Percentiles rank a stretch among this genome's conserved stretches.
Conservation (phyloP, 345 rosid species). For the Lumnitzera racemosa region DNA sequence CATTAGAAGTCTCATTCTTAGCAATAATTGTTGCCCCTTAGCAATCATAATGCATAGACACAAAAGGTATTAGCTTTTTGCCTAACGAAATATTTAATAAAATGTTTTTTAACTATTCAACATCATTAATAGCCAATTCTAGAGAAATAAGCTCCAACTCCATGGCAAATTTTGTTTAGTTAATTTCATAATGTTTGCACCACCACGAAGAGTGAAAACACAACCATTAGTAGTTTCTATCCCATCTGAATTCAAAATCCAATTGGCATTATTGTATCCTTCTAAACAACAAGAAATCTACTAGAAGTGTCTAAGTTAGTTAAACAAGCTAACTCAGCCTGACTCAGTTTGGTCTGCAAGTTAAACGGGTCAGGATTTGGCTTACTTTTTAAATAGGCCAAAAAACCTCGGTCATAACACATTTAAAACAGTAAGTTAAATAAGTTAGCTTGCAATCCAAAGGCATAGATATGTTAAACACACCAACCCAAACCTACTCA, state of each 20-base stretch:
- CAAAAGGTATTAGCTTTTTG: neutral
- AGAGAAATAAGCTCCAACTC: neutral
- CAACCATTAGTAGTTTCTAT: neutral
- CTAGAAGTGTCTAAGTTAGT: neutral
- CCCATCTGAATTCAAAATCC: neutral
- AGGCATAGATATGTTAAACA: no score
- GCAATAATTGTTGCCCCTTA: constrained; percentile 10
- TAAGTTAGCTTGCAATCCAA: no score
- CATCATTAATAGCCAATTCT: neutral
- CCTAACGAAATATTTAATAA: neutral
- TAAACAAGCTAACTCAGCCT: no score
- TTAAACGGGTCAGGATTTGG: no score
- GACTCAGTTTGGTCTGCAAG: no score
- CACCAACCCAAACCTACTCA: no score
- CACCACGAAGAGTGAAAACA: neutral
- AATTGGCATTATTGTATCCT: neutral
- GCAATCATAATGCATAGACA: neutral
- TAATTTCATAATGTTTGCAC: neutral
- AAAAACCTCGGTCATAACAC: no score
- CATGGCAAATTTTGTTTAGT: neutral
- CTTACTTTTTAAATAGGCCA: no score
- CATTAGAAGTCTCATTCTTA: neutral
- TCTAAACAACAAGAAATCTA: neutral
- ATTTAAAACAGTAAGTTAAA: no score
- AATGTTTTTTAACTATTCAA: neutral